A percentile compares a stretch with the other conserved stretches of the same genome.
These are phyloP conservation scores for Lepidium sativum DNA, from an alignment of 345 rosid genomes.

Conservation along the genomic window DNA sequence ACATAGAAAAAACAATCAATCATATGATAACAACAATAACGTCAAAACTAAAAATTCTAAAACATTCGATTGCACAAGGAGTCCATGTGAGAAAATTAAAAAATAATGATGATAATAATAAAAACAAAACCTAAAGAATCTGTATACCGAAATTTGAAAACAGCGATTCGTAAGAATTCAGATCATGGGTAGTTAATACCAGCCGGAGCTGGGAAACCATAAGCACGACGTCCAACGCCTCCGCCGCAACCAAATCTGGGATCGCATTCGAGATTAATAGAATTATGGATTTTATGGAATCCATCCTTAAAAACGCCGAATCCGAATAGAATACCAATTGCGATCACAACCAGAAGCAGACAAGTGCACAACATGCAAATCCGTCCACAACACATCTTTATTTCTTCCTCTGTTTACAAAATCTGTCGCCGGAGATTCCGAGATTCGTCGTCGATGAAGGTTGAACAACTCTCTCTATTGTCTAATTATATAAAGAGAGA, in stretches of 20 bases:
- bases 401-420: not conserved
- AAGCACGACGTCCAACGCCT: constrained; percentile 42
- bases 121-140: not conserved
- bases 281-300: constrained; percentile 63
- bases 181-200: constrained; percentile 1
- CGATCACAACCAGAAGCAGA: constrained; percentile 52
- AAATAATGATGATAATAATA: not conserved
- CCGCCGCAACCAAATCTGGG: constrained; percentile 21
- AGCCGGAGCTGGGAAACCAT: constrained; percentile 36
- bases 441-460: constrained; percentile 8
- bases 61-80: not conserved
- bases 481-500: not conserved
- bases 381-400: constrained; percentile 69
- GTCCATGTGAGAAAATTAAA: not conserved
- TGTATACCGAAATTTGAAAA: not conserved
- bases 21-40: not conserved
- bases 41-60: constrained; percentile 1
- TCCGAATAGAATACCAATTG: constrained; percentile 67
- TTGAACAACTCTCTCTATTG: not conserved
- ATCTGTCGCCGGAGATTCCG: constrained; percentile 21
- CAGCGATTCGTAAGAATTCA: not conserved
- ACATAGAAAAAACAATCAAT: not conserved
- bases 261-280: constrained; percentile 43
- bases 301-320: constrained; percentile 82
- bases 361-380: constrained; percentile 71